Percentiles rank a stretch among this genome's conserved stretches.
Conservation (phyloP, 2,329 filamentous ascomycete species). For the Hortaea werneckii region DNA sequence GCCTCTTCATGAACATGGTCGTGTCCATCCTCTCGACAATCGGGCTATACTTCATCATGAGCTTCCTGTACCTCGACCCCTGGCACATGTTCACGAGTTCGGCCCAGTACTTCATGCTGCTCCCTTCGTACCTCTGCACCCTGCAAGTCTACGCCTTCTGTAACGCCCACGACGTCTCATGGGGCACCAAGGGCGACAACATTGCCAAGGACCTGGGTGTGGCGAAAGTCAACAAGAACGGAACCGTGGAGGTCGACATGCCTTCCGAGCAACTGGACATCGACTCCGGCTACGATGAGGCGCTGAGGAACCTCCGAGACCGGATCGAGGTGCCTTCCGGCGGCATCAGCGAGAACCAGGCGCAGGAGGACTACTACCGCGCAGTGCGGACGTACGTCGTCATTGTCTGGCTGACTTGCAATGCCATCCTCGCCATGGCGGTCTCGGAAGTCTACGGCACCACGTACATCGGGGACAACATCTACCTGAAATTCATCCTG, state of each 20-base stretch:
- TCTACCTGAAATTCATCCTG: constrained; percentile 85
- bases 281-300: constrained; percentile 93
- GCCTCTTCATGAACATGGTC: constrained; percentile 90
- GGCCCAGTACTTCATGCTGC: constrained; percentile 81
- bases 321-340: constrained; percentile 67
- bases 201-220: constrained; percentile 85
- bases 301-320: constrained; percentile 88
- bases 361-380: constrained; percentile 98
- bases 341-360: constrained; percentile 59
- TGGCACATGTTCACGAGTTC: constrained; percentile 98
- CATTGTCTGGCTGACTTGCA: constrained; percentile 83
- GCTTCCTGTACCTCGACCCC: constrained; percentile 89
- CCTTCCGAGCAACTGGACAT: constrained; percentile 96
- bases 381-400: constrained; percentile 98
- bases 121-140: constrained; percentile 92
- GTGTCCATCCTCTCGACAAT: constrained; percentile 81
- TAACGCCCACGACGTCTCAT: constrained; percentile 97
- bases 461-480: constrained; percentile 65
- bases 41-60: constrained; percentile 93
- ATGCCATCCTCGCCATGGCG: constrained; percentile 87
- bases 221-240: constrained; percentile 61
- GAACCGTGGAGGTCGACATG: constrained; percentile 92
- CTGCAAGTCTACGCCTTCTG: constrained; percentile 98
- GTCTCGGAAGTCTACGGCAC: constrained; percentile 75
- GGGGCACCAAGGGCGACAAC: constrained; percentile 98